Evolutionary conservation across 192 early-diverging fungal species (phyloP).

Genomic region (Coemansia sp.): DNA sequence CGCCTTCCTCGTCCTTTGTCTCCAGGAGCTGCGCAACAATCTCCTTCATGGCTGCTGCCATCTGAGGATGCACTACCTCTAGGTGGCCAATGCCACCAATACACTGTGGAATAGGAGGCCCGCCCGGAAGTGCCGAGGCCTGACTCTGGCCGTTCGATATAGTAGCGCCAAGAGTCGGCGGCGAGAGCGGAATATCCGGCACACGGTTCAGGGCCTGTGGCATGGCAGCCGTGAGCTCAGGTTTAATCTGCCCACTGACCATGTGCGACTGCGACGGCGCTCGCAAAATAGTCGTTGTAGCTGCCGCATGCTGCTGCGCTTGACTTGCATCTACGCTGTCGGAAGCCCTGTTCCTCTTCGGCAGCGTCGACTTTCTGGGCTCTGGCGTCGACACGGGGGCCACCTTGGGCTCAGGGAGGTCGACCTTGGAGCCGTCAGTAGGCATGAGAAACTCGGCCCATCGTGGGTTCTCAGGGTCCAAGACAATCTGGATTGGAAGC

Average conservation of each 20-base stretch:
- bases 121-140: slow-evolving; percentile 7
- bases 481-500: slow-evolving; percentile 78
- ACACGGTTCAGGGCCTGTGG: neutral
- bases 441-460: slow-evolving; percentile 56
- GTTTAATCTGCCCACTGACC: neutral
- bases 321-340: neutral
- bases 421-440: slow-evolving; percentile 48
- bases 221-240: neutral
- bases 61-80: slow-evolving; percentile 38
- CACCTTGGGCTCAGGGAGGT: slow-evolving; percentile 39
- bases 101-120: slow-evolving; percentile 45
- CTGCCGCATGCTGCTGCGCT: neutral
- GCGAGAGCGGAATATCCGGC: neutral
- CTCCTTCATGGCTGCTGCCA: slow-evolving; percentile 48
- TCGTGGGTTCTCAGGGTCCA: slow-evolving; percentile 59
- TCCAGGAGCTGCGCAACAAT: slow-evolving; percentile 37
- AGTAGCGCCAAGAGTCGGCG: neutral
- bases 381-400: slow-evolving; percentile 10
- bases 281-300: neutral
- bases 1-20: slow-evolving; percentile 51
- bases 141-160: slow-evolving; percentile 6
- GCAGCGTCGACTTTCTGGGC: slow-evolving; percentile 22
- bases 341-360: slow-evolving; percentile 23
- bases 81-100: slow-evolving; percentile 54
- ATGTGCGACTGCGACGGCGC: neutral